phyloP scores from a whole-genome alignment of 208 protist species.

The Leishmania lainsoni region DNA sequence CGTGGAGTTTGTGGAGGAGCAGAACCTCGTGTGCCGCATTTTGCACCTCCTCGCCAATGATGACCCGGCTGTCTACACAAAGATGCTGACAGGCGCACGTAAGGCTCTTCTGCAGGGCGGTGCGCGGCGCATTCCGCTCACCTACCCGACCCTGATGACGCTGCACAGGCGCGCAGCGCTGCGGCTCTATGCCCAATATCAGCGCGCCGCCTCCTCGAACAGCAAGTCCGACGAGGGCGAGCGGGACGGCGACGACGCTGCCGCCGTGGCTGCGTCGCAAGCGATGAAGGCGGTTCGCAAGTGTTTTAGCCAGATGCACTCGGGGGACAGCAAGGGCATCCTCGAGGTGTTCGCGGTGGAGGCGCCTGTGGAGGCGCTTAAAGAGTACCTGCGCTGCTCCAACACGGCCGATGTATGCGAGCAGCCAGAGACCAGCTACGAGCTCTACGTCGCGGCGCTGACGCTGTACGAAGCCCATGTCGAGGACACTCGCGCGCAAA shows the following conservation, averaged over 20 bases:
- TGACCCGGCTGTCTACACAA: constrained; percentile 78
- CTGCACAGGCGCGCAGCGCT: constrained; percentile 74
- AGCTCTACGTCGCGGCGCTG: constrained; percentile 91
- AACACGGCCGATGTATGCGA: constrained; percentile 80
- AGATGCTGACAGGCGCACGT: constrained; percentile 90
- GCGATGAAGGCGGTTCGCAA: constrained; percentile 33
- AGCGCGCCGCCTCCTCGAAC: not conserved
- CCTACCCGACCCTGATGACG: constrained; percentile 87
- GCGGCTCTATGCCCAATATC: constrained; percentile 32
- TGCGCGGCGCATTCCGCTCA: constrained; percentile 76
- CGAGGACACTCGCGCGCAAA: constrained; percentile 81
- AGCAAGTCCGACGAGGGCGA: constrained; percentile 4
- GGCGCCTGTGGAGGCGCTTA: constrained; percentile 57
- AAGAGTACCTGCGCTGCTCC: constrained; percentile 88
- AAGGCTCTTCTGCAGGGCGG: constrained; percentile 91
- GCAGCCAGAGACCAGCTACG: constrained; percentile 83
- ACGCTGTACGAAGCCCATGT: constrained; percentile 95
- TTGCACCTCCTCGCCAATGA: constrained; percentile 89
- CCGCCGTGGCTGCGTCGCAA: constrained; percentile 3
- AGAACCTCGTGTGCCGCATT: constrained; percentile 89
- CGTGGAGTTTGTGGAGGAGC: constrained; percentile 92
- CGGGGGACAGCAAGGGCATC: constrained; percentile 78
- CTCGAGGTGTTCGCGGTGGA: constrained; percentile 65
- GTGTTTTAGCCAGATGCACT: constrained; percentile 55
- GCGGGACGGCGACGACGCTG: not conserved